Percentiles rank a stretch among this genome's conserved stretches.
Conservation (phyloP, 1,284 basidiomycete genomes). For the Trichosporon sp. region DNA sequence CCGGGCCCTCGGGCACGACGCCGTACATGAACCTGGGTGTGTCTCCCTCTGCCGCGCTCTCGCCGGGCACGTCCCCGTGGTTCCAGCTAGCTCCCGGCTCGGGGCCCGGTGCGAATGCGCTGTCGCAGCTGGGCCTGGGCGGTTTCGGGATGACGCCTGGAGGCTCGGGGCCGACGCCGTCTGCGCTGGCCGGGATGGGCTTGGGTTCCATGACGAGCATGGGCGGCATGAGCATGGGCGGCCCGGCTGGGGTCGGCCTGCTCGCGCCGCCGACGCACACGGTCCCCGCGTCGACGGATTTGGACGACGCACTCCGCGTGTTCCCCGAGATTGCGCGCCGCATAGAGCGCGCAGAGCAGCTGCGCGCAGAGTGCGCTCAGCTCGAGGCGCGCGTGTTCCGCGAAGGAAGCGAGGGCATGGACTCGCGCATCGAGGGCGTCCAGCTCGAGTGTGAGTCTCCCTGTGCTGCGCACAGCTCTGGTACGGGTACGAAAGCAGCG, state of each 20-base stretch:
- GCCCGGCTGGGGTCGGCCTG: background rate
- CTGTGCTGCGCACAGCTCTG: background rate
- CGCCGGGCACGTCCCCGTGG: background rate
- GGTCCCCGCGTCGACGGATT: constrained; percentile 1
- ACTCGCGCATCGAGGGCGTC: constrained; percentile 2
- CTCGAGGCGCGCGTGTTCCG: constrained; percentile 10
- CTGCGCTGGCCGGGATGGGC: background rate
- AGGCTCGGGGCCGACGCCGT: too few relatives aligned
- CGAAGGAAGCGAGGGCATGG: background rate
- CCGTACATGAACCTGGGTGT: background rate
- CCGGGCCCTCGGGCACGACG: background rate
- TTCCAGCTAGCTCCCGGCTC: background rate
- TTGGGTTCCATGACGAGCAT: background rate
- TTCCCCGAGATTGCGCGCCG: constrained; percentile 11
- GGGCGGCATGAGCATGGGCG: background rate
- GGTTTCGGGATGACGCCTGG: background rate
- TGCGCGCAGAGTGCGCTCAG: constrained; percentile 6
- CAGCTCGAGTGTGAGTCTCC: constrained; percentile 21
- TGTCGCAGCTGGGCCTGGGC: background rate
- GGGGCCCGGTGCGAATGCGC: background rate
- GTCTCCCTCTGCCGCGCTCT: background rate
- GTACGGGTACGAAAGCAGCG: background rate
- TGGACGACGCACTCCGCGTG: constrained; percentile 16
- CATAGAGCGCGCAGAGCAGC: constrained; percentile 18
- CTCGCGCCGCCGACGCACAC: background rate